phyloP scores from a whole-genome alignment of 1,284 basidiomycete genomes.

The Termitomyces sp. region DNA sequence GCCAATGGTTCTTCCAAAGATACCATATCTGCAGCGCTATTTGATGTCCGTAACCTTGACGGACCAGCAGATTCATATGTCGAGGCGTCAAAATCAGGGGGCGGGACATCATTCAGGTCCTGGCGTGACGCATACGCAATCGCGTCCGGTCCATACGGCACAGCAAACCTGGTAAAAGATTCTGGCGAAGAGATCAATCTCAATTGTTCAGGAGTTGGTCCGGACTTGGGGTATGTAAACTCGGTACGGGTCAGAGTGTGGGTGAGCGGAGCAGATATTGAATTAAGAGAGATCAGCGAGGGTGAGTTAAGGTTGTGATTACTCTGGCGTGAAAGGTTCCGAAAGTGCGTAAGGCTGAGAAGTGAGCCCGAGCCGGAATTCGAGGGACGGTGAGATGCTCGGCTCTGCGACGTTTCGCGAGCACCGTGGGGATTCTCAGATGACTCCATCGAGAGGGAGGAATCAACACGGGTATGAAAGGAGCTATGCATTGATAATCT shows the following conservation, averaged over 20 bases:
- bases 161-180: slow-evolving; percentile 41
- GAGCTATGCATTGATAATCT: slow-evolving; percentile 21
- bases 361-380: slow-evolving; percentile 24
- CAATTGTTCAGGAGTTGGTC: slow-evolving; percentile 49
- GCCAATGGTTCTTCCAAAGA: not conserved
- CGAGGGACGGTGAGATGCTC: slow-evolving; percentile 22
- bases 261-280: slow-evolving; percentile 47
- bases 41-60: slow-evolving; percentile 22
- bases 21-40: slow-evolving; percentile 16
- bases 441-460: slow-evolving; percentile 23
- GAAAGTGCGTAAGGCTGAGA: slow-evolving; percentile 29
- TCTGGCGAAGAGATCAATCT: slow-evolving; percentile 45
- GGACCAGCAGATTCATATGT: slow-evolving; percentile 15
- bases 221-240: slow-evolving; percentile 45
- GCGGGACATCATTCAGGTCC: slow-evolving; percentile 27
- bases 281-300: slow-evolving; percentile 43
- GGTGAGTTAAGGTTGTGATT: slow-evolving; percentile 37
- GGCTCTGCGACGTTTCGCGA: slow-evolving; percentile 23
- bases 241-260: slow-evolving; percentile 47
- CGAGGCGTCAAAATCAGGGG: slow-evolving; percentile 33
- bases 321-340: slow-evolving; percentile 35
- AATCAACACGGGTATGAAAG: slow-evolving; percentile 22
- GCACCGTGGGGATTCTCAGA: slow-evolving; percentile 20
- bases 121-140: slow-evolving; percentile 38
- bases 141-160: slow-evolving; percentile 49